phyloP scores from a whole-genome alignment of 2,329 filamentous ascomycete genomes.

The Thelonectria blattea region DNA sequence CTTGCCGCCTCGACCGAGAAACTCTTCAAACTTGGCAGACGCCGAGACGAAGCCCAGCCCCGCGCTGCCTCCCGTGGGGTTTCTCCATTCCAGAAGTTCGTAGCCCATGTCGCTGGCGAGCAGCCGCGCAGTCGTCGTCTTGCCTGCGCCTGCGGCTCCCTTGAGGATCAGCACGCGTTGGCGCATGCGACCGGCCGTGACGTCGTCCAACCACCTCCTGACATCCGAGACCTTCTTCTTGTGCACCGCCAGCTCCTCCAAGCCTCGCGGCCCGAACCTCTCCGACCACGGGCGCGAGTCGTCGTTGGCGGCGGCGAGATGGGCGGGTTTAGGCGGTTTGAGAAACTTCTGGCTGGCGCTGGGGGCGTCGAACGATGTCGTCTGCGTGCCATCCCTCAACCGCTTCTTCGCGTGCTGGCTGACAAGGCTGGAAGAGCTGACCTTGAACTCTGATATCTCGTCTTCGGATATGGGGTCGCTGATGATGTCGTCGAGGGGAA shows the following conservation, averaged over 20 bases:
- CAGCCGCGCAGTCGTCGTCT: constrained; percentile 84
- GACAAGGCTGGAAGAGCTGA: constrained; percentile 60
- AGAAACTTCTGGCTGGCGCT: constrained; percentile 60
- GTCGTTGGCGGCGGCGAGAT: constrained; percentile 45
- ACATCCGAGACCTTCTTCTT: constrained; percentile 94
- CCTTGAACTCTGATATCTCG: constrained; percentile 58
- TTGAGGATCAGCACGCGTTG: constrained; percentile 85
- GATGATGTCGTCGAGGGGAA: constrained; percentile 54
- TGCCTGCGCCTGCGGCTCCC: constrained; percentile 88
- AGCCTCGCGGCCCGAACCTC: constrained; percentile 73
- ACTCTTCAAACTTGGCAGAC: constrained; percentile 88
- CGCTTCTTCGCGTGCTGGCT: constrained; percentile 63
- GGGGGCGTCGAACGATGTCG: constrained; percentile 29
- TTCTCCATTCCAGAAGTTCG: constrained; percentile 88
- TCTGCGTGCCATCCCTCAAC: constrained; percentile 46
- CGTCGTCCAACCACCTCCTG: constrained; percentile 78
- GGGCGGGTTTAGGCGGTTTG: constrained; percentile 46
- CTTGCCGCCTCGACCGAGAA: constrained; percentile 79
- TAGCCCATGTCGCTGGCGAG: constrained; percentile 79
- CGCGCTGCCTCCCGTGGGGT: constrained; percentile 69
- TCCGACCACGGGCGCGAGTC: constrained; percentile 86
- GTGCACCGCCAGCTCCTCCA: constrained; percentile 90
- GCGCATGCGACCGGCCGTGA: constrained; percentile 67
- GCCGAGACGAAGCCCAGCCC: constrained; percentile 71
- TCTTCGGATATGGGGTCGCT: constrained; percentile 67